These are phyloP conservation scores for Hypoxylon sp. DNA, from an alignment of 2,329 filamentous ascomycete genomes.

Conservation along the genomic window DNA sequence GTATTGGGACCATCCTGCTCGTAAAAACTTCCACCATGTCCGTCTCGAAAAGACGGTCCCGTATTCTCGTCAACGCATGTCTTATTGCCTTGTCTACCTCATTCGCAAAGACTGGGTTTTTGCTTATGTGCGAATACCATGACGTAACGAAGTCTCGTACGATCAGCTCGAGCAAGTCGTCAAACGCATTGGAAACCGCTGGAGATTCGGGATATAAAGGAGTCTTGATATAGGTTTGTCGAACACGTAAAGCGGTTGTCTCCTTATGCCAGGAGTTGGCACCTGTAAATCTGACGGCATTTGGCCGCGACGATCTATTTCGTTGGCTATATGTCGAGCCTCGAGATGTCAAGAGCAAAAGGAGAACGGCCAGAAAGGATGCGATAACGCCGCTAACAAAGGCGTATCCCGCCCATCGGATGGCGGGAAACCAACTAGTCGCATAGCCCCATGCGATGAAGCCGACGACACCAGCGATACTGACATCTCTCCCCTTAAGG, in stretches of 20 bases:
- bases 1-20: slow-evolving; percentile 82
- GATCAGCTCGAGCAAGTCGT: slow-evolving; percentile 79
- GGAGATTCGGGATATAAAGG: slow-evolving; percentile 80
- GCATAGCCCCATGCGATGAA: slow-evolving; percentile 90
- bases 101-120: slow-evolving; percentile 79
- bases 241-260: slow-evolving; percentile 69
- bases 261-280: slow-evolving; percentile 74
- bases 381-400: slow-evolving; percentile 75
- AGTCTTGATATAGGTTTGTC: slow-evolving; percentile 71
- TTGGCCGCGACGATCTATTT: slow-evolving; percentile 52
- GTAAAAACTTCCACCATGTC: slow-evolving; percentile 87
- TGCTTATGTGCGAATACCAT: slow-evolving; percentile 91
- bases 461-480: slow-evolving; percentile 71
- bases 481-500: slow-evolving; percentile 77
- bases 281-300: slow-evolving; percentile 67
- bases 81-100: slow-evolving; percentile 86
- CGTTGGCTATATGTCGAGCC: slow-evolving; percentile 53
- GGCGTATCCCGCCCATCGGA: slow-evolving; percentile 87
- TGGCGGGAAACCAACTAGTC: slow-evolving; percentile 80
- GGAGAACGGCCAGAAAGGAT: slow-evolving; percentile 61
- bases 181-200: slow-evolving; percentile 80
- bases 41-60: slow-evolving; percentile 75
- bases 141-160: slow-evolving; percentile 84
- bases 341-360: slow-evolving; percentile 70
- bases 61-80: slow-evolving; percentile 73